Conservation (phyloP, 306 rosid species). For the cucumber (Cucumis sativus) region DNA sequence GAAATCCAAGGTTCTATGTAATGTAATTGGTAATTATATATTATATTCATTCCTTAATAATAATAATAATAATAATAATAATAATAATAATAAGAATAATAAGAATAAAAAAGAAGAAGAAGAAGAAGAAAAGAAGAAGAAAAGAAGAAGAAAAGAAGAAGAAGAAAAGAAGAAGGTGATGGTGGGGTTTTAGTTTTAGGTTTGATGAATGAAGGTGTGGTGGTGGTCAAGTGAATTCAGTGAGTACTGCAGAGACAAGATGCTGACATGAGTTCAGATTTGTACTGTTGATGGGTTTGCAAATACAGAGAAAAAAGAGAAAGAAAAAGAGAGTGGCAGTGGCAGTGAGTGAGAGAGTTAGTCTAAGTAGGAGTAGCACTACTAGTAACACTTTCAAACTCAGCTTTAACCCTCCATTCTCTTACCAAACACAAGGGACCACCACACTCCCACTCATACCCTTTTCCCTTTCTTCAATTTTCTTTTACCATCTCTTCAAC, state of each 20-base stretch:
- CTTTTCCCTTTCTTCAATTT: no score
- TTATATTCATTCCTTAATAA: no score
- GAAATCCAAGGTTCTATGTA: constrained; percentile 47
- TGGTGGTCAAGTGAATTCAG: constrained; percentile 55
- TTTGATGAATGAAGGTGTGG: constrained; percentile 17
- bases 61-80: no score
- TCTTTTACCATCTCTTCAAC: no score
- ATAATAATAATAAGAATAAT: no score
- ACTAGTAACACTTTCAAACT: constrained; percentile 26
- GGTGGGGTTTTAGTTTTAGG: no score
- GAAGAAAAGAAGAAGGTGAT: no score
- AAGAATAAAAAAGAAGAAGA: no score
- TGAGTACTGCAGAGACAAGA: constrained; percentile 38
- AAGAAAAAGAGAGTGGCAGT: background rate
- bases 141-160: no score
- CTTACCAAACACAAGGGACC: constrained; percentile 46
- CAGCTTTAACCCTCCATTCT: constrained; percentile 8
- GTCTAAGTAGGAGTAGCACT: constrained; percentile 33
- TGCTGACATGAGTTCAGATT: constrained; percentile 47
- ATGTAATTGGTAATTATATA: background rate
- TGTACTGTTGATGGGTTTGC: constrained; percentile 29
- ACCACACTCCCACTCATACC: no score
- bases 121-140: no score
- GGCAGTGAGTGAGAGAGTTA: constrained; percentile 11
- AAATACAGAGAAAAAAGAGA: background rate